Evolutionary conservation across 169 alveolate genomes (phyloP).

Genomic region (Eimeria brunetti): DNA sequence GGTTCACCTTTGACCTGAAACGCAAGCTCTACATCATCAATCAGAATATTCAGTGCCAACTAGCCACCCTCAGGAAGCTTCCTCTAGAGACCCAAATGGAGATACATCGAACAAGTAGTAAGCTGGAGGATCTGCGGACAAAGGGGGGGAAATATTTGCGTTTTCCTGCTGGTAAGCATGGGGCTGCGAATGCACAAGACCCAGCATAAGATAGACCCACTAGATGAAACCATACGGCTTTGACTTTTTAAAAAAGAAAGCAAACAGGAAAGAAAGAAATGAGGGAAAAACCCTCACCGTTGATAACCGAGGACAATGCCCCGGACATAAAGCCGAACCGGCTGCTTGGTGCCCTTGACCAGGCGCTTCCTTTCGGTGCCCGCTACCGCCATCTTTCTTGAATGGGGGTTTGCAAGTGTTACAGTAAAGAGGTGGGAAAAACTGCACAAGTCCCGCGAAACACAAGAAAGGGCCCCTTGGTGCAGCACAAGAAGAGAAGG

Average conservation of each 20-base stretch:
- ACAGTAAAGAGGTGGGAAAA: neutral
- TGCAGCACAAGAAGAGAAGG: slow-evolving; percentile 10
- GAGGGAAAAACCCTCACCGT: slow-evolving; percentile 84
- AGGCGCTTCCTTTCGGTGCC: slow-evolving; percentile 52
- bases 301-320: slow-evolving; percentile 95
- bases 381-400: slow-evolving; percentile 49
- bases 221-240: neutral
- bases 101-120: neutral
- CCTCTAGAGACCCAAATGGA: neutral
- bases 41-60: neutral
- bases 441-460: slow-evolving; percentile 38
- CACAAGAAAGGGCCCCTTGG: slow-evolving; percentile 10
- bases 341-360: slow-evolving; percentile 86
- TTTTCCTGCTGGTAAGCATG: neutral
- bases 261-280: neutral
- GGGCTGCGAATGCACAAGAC: neutral
- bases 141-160: neutral
- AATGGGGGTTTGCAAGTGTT: neutral
- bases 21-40: neutral
- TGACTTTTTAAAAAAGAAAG: neutral
- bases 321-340: slow-evolving; percentile 93
- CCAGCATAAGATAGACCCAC: neutral
- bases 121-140: neutral
- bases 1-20: slow-evolving; percentile 95
- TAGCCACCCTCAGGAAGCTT: neutral